phyloP scores from a whole-genome alignment of 495 filamentous ascomycete species.

The Platismatia glauca region DNA sequence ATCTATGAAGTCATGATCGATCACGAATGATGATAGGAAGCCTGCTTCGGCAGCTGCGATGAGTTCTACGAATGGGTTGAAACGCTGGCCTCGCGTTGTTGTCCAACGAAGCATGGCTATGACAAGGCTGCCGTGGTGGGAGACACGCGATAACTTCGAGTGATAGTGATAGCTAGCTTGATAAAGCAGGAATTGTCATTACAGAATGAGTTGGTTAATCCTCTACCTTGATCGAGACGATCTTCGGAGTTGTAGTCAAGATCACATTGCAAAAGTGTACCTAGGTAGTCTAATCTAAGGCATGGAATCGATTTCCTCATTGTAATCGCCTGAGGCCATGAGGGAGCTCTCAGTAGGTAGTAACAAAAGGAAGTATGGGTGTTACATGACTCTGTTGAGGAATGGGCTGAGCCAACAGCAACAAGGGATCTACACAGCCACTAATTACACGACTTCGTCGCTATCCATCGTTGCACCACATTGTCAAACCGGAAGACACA shows the following conservation, averaged over 20 bases:
- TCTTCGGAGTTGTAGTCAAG: background rate
- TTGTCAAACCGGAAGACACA: too few species aligned
- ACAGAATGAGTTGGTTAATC: background rate
- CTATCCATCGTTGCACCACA: too few species aligned
- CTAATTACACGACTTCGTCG: background rate
- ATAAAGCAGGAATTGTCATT: background rate
- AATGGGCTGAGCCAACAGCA: background rate
- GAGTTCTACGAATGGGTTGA: background rate
- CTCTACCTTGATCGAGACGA: background rate
- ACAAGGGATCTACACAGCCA: background rate
- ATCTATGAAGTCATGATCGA: constrained; percentile 1
- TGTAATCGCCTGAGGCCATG: background rate
- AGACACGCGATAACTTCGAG: background rate
- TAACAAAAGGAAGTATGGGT: background rate
- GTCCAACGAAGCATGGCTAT: background rate
- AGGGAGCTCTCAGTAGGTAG: background rate
- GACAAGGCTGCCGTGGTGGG: background rate
- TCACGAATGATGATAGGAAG: background rate
- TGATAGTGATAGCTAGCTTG: background rate
- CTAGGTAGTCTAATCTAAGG: background rate
- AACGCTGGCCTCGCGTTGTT: background rate
- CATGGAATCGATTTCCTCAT: background rate
- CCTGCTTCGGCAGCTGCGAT: background rate
- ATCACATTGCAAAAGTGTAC: background rate
- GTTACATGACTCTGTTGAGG: background rate